These are phyloP conservation scores for Austroboletus rostrupii DNA, from an alignment of 1,284 basidiomycete species.

Conservation along the genomic window DNA sequence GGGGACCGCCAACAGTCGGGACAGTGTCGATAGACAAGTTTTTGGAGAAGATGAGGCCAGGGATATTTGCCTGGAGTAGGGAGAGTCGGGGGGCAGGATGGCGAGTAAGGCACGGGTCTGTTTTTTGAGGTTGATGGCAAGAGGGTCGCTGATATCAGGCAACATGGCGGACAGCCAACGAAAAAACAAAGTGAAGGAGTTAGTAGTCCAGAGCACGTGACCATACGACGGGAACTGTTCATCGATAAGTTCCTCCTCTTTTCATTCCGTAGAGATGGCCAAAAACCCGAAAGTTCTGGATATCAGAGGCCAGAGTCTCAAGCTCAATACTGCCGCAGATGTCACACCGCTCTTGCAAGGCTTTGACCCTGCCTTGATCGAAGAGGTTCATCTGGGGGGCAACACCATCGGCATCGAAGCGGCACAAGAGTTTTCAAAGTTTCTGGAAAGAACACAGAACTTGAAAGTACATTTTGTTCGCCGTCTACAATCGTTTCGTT, in stretches of 20 bases:
- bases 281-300: constrained; percentile 24
- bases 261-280: constrained; percentile 18
- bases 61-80: constrained; percentile 33
- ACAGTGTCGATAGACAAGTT: constrained; percentile 43
- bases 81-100: constrained; percentile 37
- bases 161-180: constrained; percentile 17
- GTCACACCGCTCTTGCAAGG: constrained; percentile 75
- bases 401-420: constrained; percentile 97
- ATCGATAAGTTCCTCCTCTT: neutral
- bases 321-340: constrained; percentile 78
- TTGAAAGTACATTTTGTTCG: constrained; percentile 56
- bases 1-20: constrained; percentile 47
- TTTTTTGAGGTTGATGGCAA: constrained; percentile 49
- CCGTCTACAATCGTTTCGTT: constrained; percentile 2
- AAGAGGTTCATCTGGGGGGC: constrained; percentile 91
- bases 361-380: constrained; percentile 63
- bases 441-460: constrained; percentile 65
- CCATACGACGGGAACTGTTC: neutral
- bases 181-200: neutral
- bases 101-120: constrained; percentile 45
- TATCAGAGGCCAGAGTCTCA: constrained; percentile 47
- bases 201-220: constrained; percentile 20
- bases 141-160: constrained; percentile 33
- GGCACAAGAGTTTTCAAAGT: constrained; percentile 79
- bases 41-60: constrained; percentile 34